phyloP scores from a whole-genome alignment of 768 basidiomycete genomes.

The Dacryopinax spathularia region DNA sequence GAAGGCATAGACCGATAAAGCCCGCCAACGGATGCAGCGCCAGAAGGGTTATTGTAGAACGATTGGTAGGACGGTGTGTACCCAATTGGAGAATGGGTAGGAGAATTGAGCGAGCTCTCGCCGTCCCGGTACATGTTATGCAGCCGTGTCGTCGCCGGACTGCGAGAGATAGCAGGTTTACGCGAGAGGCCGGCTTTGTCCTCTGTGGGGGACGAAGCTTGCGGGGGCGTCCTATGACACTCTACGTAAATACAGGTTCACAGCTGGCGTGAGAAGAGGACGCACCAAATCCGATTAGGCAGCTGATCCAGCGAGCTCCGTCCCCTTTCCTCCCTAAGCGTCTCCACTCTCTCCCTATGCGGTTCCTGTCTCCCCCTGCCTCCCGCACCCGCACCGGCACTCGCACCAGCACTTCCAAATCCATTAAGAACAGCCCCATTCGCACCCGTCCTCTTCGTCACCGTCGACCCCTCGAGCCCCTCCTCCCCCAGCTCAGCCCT shows the following conservation, averaged over 20 bases:
- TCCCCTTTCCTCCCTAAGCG: background rate
- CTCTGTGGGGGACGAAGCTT: background rate
- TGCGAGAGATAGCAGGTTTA: background rate
- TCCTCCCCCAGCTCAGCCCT: slow-evolving; percentile 36
- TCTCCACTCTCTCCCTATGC: background rate
- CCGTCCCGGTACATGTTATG: background rate
- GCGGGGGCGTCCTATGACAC: background rate
- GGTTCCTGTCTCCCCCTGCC: slow-evolving; percentile 5
- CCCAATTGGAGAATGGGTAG: background rate
- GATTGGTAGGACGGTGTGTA: background rate
- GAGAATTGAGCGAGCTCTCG: background rate
- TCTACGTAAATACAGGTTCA: background rate
- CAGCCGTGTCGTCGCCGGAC: background rate
- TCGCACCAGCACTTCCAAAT: too few relatives aligned
- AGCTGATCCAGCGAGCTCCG: slow-evolving; percentile 1
- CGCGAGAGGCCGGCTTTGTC: background rate
- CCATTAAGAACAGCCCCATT: too few relatives aligned
- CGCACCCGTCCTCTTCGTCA: slow-evolving; percentile 6
- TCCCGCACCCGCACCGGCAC: too few relatives aligned
- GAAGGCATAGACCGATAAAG: background rate
- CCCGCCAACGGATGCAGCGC: background rate
- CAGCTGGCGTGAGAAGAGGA: background rate
- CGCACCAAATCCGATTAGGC: background rate
- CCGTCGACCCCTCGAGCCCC: slow-evolving; percentile 14
- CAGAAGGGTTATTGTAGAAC: background rate